Evolutionary conservation across 495 filamentous ascomycete genomes (phyloP).

Genomic region (Parmelia sp.): DNA sequence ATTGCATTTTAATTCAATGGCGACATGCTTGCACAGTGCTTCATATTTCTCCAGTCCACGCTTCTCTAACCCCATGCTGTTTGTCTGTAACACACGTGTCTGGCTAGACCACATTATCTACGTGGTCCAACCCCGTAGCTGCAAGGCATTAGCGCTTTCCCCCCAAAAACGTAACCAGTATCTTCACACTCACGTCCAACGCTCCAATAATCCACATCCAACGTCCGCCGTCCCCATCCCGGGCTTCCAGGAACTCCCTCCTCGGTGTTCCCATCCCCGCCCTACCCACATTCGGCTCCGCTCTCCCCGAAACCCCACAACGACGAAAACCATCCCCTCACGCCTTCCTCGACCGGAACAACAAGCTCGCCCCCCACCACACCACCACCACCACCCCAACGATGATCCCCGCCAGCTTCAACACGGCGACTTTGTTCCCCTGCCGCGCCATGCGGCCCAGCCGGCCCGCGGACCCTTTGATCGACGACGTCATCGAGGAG

Average conservation of each 20-base stretch:
- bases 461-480: slow-evolving; percentile 82
- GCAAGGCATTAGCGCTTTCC: not conserved
- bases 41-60: too few species aligned
- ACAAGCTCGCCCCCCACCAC: slow-evolving; percentile 63
- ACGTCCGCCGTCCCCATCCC: not conserved
- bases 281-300: slow-evolving; percentile 21
- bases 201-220: not conserved
- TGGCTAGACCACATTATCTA: not conserved
- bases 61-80: not conserved
- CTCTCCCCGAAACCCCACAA: slow-evolving; percentile 14
- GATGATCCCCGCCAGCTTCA: slow-evolving; percentile 83
- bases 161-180: not conserved
- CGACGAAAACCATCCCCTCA: slow-evolving; percentile 24
- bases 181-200: not conserved
- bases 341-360: slow-evolving; percentile 39
- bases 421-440: slow-evolving; percentile 82
- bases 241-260: not conserved
- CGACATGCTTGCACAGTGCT: slow-evolving; percentile 1
- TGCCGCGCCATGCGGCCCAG: slow-evolving; percentile 85
- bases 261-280: slow-evolving; percentile 18
- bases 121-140: not conserved
- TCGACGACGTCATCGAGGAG: slow-evolving; percentile 47
- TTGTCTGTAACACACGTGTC: not conserved
- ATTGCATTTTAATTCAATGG: not conserved
- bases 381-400: slow-evolving; percentile 65